Conservation (phyloP, 768 basidiomycete genomes). For the Omphalotus guepiniiformis region DNA sequence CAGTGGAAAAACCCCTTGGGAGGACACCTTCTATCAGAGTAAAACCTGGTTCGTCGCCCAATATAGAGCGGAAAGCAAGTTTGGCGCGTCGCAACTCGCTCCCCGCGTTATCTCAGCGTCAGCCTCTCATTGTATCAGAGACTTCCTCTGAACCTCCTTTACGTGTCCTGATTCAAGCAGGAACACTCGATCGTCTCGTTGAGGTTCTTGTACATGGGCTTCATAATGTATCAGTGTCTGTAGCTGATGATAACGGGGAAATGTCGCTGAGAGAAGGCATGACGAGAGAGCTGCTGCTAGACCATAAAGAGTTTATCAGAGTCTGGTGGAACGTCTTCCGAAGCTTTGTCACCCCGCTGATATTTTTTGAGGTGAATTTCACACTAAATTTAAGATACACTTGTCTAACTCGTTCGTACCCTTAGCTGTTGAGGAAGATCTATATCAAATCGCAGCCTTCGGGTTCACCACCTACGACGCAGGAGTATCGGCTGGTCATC, state of each 20-base stretch:
- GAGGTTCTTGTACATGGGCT: slow-evolving; percentile 75
- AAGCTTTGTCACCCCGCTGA: slow-evolving; percentile 75
- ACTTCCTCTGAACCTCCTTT: slow-evolving; percentile 66
- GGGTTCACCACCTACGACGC: slow-evolving; percentile 36
- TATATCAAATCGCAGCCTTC: slow-evolving; percentile 51
- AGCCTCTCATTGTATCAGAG: slow-evolving; percentile 56
- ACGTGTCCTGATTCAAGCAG: slow-evolving; percentile 74
- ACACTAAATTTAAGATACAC: neutral
- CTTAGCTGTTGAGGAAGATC: slow-evolving; percentile 70
- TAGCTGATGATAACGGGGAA: slow-evolving; percentile 85
- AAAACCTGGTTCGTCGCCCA: slow-evolving; percentile 63
- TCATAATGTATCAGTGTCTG: slow-evolving; percentile 71
- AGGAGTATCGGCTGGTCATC: slow-evolving; percentile 46
- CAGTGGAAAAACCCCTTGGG: slow-evolving; percentile 34
- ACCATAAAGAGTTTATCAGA: slow-evolving; percentile 65
- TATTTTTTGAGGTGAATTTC: slow-evolving; percentile 74
- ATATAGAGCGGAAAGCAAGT: slow-evolving; percentile 74
- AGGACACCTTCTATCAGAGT: slow-evolving; percentile 77
- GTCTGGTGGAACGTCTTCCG: slow-evolving; percentile 86
- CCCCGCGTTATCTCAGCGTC: slow-evolving; percentile 66
- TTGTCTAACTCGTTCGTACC: neutral
- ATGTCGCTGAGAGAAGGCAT: slow-evolving; percentile 72
- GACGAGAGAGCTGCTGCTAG: slow-evolving; percentile 68
- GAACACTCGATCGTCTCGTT: slow-evolving; percentile 70
- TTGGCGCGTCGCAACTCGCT: slow-evolving; percentile 71